Conservation (phyloP, 805 yeast species). For the Clavispora vitiphila region DNA sequence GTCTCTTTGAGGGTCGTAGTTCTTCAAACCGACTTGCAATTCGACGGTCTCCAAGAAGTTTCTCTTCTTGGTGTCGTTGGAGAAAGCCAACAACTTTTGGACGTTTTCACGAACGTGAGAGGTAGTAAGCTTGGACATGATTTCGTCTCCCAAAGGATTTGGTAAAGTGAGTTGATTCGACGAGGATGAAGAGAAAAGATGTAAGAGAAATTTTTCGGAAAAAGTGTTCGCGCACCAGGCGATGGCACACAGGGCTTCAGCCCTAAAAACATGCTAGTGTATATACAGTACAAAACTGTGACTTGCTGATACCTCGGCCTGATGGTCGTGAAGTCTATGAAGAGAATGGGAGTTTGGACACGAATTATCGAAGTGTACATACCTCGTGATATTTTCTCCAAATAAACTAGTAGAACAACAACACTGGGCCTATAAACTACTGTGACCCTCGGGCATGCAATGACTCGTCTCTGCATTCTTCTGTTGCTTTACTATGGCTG, state of each 20-base stretch:
- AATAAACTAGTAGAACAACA: no score
- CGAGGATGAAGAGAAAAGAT: constrained; percentile 38
- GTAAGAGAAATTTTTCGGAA: neutral
- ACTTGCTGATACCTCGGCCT: no score
- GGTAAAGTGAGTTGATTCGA: constrained; percentile 49
- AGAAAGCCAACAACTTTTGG: constrained; percentile 81
- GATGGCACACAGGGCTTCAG: neutral
- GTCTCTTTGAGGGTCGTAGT: constrained; percentile 99
- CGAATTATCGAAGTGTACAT: no score
- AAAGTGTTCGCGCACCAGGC: neutral
- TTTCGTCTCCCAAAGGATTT: constrained; percentile 73
- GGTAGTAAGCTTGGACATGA: constrained; percentile 84
- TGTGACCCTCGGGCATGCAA: no score
- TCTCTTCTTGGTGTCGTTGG: constrained; percentile 98
- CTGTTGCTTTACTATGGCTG: no score
- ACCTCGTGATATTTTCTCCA: no score
- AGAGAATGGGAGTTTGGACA: no score
- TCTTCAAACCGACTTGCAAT: constrained; percentile 98
- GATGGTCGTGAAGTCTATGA: no score
- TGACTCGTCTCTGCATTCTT: no score
- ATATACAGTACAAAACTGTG: neutral
- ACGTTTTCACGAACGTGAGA: constrained; percentile 97
- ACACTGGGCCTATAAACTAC: no score
- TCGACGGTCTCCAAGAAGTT: constrained; percentile 99
- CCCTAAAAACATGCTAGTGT: neutral